Base-by-base conservation (phyloP, 495 filamentous ascomycete genomes). In the Massariosphaeria phaeospora region DNA sequence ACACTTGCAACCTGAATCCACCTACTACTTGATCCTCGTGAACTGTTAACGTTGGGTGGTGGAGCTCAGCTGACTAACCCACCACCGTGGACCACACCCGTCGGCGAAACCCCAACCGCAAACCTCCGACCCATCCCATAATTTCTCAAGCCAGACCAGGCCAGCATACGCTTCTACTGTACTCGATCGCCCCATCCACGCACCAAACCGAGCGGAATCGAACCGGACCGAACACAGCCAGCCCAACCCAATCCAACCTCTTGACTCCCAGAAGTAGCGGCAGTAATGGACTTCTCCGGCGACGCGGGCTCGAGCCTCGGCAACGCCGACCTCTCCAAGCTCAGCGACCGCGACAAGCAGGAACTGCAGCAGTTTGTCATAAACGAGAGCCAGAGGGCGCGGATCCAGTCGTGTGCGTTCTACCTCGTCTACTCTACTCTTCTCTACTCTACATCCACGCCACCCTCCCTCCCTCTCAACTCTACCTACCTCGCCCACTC, bases 301-400 rank as follows among this genome's bases (percentile, higher is more conserved):
- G 34, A 26, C 30, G 10, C 17, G 47, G 6, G n/a, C 18, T 15
- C 15, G n/a, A 44, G 9, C 29, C 20, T 30, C 51, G 35, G 18
- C 11, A 55, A 71, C 55, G 42, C 75, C 61, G 85, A 91, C 64
- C 67, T 89, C 63, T 78, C 78, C 66, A 81, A 80, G 67, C 86
- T 96, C 70, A 85, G 76, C 59, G 83, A 88, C 10, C 79, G 76
- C 58, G 90, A 95, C 73, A 90, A 88, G 77, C 77, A 83, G 57
- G 91, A 98, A 72, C 77, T 98, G 41, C 84, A 88, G 65, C 81
- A 86, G 63, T 84, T 91, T 67, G 72, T 96, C 41, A 66, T 76
- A 48, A 88, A 85, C 68, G 90, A 96, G 75, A 74, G 75, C 53
- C 85, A 95, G 73, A 91, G 91, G 69, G 75, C 80, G 13, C 78